These are phyloP conservation scores for Primulina huaijiensis DNA, from an alignment of 257 asterid genomes.

Conservation along the genomic window DNA sequence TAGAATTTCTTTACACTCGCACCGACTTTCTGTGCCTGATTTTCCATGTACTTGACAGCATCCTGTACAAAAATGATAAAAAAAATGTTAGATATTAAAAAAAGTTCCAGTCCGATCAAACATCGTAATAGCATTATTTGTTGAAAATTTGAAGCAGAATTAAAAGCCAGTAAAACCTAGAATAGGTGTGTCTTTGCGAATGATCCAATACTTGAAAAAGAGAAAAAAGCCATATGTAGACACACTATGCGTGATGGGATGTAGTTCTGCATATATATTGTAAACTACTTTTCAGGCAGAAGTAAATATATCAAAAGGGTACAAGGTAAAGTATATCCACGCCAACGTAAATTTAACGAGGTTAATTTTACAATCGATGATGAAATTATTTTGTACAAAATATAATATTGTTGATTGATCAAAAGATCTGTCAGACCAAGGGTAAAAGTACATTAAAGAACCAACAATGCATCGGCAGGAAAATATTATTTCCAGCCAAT, in stretches of 20 bases:
- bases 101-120: background rate
- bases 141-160: background rate
- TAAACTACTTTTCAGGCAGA: background rate
- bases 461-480: background rate
- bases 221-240: background rate
- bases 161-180: background rate
- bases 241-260: background rate
- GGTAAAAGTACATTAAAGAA: background rate
- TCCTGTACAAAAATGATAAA: constrained; percentile 43
- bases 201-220: background rate
- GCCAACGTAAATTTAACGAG: background rate
- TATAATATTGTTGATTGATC: background rate
- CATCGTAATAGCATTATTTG: background rate
- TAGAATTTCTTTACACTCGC: constrained; percentile 66
- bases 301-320: background rate
- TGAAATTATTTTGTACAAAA: too few species aligned
- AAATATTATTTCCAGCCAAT: background rate
- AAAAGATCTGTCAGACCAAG: background rate
- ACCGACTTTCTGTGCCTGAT: constrained; percentile 75
- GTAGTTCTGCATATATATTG: background rate
- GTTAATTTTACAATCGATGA: background rate
- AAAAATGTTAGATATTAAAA: background rate
- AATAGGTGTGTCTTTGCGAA: background rate
- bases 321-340: background rate
- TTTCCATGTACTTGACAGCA: constrained; percentile 67